These are phyloP conservation scores for Opeltia flavorubescens DNA, from an alignment of 495 filamentous ascomycete genomes.

Conservation along the genomic window DNA sequence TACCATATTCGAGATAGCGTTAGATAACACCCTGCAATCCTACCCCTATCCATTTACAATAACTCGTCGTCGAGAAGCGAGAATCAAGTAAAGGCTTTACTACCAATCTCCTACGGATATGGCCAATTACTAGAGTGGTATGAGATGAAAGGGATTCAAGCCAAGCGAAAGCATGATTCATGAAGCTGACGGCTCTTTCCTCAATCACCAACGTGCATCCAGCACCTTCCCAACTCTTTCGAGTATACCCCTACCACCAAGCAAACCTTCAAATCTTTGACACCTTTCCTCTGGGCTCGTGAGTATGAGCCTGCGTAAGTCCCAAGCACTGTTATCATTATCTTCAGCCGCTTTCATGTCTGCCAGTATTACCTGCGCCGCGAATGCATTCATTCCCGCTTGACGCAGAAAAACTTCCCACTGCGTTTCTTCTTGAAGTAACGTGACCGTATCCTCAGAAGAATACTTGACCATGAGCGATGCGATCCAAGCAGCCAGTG, in stretches of 20 bases:
- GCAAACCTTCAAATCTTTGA: slow-evolving; percentile 17
- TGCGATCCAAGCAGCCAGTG: slow-evolving; percentile 44
- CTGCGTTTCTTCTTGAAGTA: slow-evolving; percentile 31
- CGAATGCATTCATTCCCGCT: slow-evolving; percentile 69
- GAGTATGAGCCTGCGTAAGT: slow-evolving; percentile 41
- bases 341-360: slow-evolving; percentile 24
- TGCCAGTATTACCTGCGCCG: slow-evolving; percentile 55
- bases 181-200: background rate
- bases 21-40: too few relatives aligned
- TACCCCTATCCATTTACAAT: too few relatives aligned
- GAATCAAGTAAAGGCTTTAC: too few relatives aligned
- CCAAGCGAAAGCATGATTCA: too few relatives aligned
- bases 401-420: slow-evolving; percentile 64
- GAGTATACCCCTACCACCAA: slow-evolving; percentile 16
- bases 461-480: slow-evolving; percentile 25
- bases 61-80: too few relatives aligned
- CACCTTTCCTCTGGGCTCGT: slow-evolving; percentile 36
- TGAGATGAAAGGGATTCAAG: background rate
- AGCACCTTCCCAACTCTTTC: slow-evolving; percentile 9
- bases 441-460: background rate
- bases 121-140: background rate
- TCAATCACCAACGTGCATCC: slow-evolving; percentile 17
- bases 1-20: too few relatives aligned
- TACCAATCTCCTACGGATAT: too few relatives aligned
- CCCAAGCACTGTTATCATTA: slow-evolving; percentile 16